Base-by-base conservation (phyloP, 306 rosid species). In the Begonia loranthoides region DNA sequence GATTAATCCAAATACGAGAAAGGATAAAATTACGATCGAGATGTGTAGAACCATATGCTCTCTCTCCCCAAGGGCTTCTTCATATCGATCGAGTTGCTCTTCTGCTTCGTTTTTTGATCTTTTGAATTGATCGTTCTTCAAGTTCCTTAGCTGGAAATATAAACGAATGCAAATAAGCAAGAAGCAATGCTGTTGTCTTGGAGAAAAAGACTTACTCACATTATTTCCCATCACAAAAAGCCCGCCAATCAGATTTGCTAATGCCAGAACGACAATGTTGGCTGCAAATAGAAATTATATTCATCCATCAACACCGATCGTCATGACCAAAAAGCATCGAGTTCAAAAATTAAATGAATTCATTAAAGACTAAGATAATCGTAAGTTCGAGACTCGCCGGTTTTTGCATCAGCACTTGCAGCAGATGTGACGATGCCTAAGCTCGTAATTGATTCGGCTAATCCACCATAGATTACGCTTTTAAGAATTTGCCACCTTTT, bases 181-280 rank as follows among this genome's bases (percentile, higher is more conserved):
- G 9, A 13, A 49, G 16, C 17, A 28, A 13, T 4, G 36, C 9
- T 2, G 36, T 28, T 28, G 9, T 28, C 9, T 2, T 28, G 5
- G 36, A 28, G 9, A 28, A 15, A 22, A 28, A 58, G 56, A 36
- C 12, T 49, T 13, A 77, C 97, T 88, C 72, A 88, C 93, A 43
- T 66, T 62, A 56, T 84, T 82, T 61, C 65, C 74, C 43, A 88
- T 70, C 61, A 70, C 12, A 59, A 79, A 77, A 49, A 88, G 74
- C 55, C 97, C 97, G 13, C 95, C 84, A 4, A 88, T 57, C 66
- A 88, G 61, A 65, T 88, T 88, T 59, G 97, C 95, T 61, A 84
- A 28, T 49, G 89, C 73, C 72, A 88, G 66, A 28, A 77, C 74
- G 12, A 88, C 21, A 63, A 88, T 77, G 70, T 66, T 84, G 68